Conservation (phyloP, 331 rosid species). For the Cydonia oblonga region DNA sequence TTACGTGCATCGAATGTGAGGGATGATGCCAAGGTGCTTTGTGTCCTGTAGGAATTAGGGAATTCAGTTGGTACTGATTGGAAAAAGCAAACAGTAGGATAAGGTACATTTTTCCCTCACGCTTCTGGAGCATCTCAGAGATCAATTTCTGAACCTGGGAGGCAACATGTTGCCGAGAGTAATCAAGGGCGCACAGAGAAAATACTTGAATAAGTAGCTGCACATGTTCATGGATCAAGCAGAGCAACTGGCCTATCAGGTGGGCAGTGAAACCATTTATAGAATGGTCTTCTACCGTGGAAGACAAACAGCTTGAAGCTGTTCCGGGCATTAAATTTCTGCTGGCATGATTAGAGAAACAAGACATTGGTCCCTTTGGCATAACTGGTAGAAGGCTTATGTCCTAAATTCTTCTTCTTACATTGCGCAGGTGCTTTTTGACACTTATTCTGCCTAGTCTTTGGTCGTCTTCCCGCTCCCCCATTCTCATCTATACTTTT, state of each 20-base stretch:
- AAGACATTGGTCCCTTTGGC: slow-evolving; percentile 34
- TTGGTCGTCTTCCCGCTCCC: slow-evolving; percentile 65
- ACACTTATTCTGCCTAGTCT: slow-evolving; percentile 72
- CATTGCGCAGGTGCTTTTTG: slow-evolving; percentile 34
- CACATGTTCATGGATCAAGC: slow-evolving; percentile 78
- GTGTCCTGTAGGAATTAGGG: slow-evolving; percentile 23
- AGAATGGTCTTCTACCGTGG: slow-evolving; percentile 33
- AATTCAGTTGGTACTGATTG: slow-evolving; percentile 43
- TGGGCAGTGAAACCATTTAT: slow-evolving; percentile 69
- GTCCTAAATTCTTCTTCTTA: slow-evolving; percentile 42
- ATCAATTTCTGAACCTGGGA: slow-evolving; percentile 70
- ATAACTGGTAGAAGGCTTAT: slow-evolving; percentile 68
- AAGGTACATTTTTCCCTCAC: slow-evolving; percentile 51
- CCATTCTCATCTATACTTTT: slow-evolving; percentile 27
- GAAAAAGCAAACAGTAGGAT: slow-evolving; percentile 64
- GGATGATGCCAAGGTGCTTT: slow-evolving; percentile 27
- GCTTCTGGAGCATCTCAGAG: slow-evolving; percentile 65
- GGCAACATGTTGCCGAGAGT: slow-evolving; percentile 67
- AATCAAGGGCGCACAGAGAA: slow-evolving; percentile 62
- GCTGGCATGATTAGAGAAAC: slow-evolving; percentile 25
- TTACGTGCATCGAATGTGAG: slow-evolving; percentile 20
- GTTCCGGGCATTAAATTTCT: slow-evolving; percentile 42
- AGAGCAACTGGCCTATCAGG: slow-evolving; percentile 74
- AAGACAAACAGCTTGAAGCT: slow-evolving; percentile 26
- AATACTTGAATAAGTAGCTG: slow-evolving; percentile 93